phyloP scores from a whole-genome alignment of 2,329 filamentous ascomycete genomes.

The Epichloe bromicola region DNA sequence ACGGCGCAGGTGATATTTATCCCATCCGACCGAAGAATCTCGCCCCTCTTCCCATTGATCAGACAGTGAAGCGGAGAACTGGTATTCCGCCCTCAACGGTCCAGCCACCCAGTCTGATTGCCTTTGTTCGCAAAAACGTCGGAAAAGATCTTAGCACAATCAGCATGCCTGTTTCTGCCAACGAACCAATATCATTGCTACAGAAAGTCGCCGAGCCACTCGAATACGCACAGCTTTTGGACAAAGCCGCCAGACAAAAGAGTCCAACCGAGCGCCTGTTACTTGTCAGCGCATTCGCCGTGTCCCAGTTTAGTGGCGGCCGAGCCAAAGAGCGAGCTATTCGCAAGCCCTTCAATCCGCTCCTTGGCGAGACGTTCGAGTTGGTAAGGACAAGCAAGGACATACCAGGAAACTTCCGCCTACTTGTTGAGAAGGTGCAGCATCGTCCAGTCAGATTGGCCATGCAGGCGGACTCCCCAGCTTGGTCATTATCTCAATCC shows the following conservation, averaged over 20 bases:
- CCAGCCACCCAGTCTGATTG: conserved; percentile 78
- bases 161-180: conserved; percentile 92
- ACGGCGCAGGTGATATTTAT: conserved; percentile 52
- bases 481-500: conserved; percentile 80
- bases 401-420: conserved; percentile 60
- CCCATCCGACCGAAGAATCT: conserved; percentile 66
- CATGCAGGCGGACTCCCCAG: conserved; percentile 75
- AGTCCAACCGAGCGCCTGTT: conserved; percentile 58
- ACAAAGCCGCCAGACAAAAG: conserved; percentile 54
- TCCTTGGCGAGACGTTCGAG: conserved; percentile 92
- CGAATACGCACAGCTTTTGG: conserved; percentile 78
- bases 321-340: conserved; percentile 83
- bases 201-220: conserved; percentile 83
- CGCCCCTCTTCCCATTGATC: conserved; percentile 59
- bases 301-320: conserved; percentile 71
- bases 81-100: conserved; percentile 64
- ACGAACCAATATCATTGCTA: conserved; percentile 79
- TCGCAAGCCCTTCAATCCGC: conserved; percentile 93
- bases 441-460: conserved; percentile 88
- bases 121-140: conserved; percentile 91
- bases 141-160: conserved; percentile 95
- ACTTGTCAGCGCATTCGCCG: conserved; percentile 78
- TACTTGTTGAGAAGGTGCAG: conserved; percentile 89
- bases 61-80: conserved; percentile 50
- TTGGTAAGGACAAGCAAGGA: conserved; percentile 74